Evolutionary conservation across 352 stramenopile genomes (phyloP).

Genomic region (Saprolegnia parasitica): DNA sequence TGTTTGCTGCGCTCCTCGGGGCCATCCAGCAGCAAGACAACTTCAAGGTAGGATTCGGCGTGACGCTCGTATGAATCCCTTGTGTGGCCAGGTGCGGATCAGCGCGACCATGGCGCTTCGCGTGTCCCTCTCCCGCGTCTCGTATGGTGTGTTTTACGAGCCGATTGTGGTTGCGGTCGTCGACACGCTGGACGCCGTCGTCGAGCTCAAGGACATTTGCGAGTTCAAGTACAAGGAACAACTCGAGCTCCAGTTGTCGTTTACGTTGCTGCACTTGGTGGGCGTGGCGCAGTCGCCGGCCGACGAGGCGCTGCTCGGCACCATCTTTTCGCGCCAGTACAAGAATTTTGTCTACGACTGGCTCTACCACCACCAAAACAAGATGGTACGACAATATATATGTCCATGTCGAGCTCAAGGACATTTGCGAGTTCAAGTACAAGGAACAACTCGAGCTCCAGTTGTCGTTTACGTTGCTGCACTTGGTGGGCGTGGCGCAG

Average conservation of each 20-base stretch:
- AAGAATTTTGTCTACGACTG: slow-evolving; percentile 82
- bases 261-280: slow-evolving; percentile 80
- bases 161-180: slow-evolving; percentile 54
- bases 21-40: slow-evolving; percentile 83
- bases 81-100: slow-evolving; percentile 48
- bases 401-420: slow-evolving; percentile 77
- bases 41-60: slow-evolving; percentile 50
- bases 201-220: slow-evolving; percentile 79
- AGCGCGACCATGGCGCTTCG: slow-evolving; percentile 72
- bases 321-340: slow-evolving; percentile 51
- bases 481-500: slow-evolving; percentile 69
- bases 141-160: slow-evolving; percentile 71
- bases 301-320: slow-evolving; percentile 39
- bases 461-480: slow-evolving; percentile 79
- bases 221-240: slow-evolving; percentile 90
- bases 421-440: slow-evolving; percentile 87
- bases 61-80: too few relatives aligned
- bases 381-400: slow-evolving; percentile 57
- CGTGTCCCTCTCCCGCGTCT: slow-evolving; percentile 56
- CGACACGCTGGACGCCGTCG: slow-evolving; percentile 78
- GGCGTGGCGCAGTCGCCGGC: slow-evolving; percentile 69
- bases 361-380: slow-evolving; percentile 82
- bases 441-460: slow-evolving; percentile 85
- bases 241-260: slow-evolving; percentile 80
- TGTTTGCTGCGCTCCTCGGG: slow-evolving; percentile 72